These are phyloP conservation scores for Stramenopiles sp. DNA, from an alignment of 352 stramenopile genomes.

Conservation along the genomic window DNA sequence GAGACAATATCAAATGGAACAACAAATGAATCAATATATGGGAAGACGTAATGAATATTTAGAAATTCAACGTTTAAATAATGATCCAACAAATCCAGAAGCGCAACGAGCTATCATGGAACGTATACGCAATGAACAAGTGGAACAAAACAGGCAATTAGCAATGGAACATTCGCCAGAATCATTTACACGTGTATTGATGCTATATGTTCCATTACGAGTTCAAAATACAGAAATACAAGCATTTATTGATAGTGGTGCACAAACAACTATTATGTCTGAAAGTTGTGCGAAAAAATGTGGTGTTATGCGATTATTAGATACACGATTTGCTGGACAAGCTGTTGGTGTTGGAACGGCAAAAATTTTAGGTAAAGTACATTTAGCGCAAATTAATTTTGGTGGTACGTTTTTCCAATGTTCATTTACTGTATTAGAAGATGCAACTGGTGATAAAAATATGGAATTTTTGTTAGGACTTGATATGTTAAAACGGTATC, in stretches of 20 bases:
- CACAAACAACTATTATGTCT: slow-evolving; percentile 74
- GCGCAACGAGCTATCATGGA: too few relatives aligned
- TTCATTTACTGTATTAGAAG: slow-evolving; percentile 75
- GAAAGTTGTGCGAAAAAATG: slow-evolving; percentile 62
- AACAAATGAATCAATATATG: too few relatives aligned
- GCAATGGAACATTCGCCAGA: slow-evolving; percentile 56
- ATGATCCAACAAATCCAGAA: too few relatives aligned
- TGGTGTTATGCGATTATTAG: slow-evolving; percentile 55
- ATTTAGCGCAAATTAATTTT: slow-evolving; percentile 61
- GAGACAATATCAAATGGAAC: too few relatives aligned
- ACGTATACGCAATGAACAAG: too few relatives aligned
- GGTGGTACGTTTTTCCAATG: slow-evolving; percentile 36
- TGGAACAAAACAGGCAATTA: too few relatives aligned
- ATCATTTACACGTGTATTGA: slow-evolving; percentile 51
- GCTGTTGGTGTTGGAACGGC: slow-evolving; percentile 82
- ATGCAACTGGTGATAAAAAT: slow-evolving; percentile 39
- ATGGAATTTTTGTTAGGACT: slow-evolving; percentile 94
- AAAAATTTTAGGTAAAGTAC: slow-evolving; percentile 84
- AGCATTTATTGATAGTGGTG: slow-evolving; percentile 65
- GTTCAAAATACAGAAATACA: too few relatives aligned
- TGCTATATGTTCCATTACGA: slow-evolving; percentile 70
- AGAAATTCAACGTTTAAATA: too few relatives aligned
- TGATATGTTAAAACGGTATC: slow-evolving; percentile 92
- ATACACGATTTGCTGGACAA: slow-evolving; percentile 34
- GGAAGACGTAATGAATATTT: too few relatives aligned